Conservation (phyloP, 1,139 yeast genomes). For the Geotrichum restrictum region DNA sequence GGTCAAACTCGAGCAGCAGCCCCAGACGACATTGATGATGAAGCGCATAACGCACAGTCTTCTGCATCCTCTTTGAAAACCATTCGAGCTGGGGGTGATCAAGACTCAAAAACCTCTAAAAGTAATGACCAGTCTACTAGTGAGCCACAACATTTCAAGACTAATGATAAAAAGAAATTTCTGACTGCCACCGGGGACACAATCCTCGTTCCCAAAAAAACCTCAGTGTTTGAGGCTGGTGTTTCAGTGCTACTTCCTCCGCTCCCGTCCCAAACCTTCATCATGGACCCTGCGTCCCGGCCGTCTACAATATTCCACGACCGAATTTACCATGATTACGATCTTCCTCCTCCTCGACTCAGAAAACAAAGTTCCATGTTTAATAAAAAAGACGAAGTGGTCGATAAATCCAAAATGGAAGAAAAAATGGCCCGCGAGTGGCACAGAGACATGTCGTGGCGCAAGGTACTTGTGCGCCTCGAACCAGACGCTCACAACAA, state of each 20-base stretch:
- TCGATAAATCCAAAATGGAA: constrained; percentile 51
- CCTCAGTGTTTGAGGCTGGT: constrained; percentile 81
- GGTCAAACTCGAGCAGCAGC: constrained; percentile 33
- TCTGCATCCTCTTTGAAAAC: neutral
- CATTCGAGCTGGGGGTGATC: neutral
- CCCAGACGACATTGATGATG: constrained; percentile 24
- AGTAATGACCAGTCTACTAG: neutral
- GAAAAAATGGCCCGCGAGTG: constrained; percentile 85
- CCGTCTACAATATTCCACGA: constrained; percentile 70
- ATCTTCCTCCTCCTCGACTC: constrained; percentile 52
- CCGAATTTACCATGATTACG: constrained; percentile 60
- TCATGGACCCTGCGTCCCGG: constrained; percentile 61
- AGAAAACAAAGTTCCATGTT: constrained; percentile 28
- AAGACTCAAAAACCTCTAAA: neutral
- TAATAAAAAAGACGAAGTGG: constrained; percentile 32
- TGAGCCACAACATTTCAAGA: constrained; percentile 3
- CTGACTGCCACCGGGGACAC: constrained; percentile 8
- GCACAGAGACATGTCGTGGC: constrained; percentile 83
- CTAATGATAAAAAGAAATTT: neutral
- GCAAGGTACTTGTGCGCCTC: constrained; percentile 81
- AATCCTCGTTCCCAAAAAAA: constrained; percentile 51
- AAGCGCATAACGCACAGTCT: constrained; percentile 25
- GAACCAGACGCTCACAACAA: constrained; percentile 96
- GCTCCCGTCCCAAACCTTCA: constrained; percentile 64
- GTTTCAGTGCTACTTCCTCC: constrained; percentile 82